Base-by-base conservation (phyloP, 1,284 basidiomycete species). In the Tilletia horrida region DNA sequence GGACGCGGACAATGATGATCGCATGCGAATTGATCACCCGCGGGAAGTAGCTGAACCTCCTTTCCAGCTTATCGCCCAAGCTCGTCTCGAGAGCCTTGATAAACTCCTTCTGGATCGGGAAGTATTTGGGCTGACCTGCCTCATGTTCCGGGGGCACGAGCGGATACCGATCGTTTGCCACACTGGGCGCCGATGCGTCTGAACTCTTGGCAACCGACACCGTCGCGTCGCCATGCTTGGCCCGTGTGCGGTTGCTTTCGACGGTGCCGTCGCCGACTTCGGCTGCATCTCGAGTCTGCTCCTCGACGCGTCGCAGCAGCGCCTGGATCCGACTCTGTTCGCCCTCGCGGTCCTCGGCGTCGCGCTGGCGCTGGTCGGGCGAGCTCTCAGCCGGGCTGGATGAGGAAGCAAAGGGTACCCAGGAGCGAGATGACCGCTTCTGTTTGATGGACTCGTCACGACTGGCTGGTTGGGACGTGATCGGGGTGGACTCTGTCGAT, bases 11-110 rank as follows among this genome's bases (percentile, higher is more conserved):
- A 25, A 63, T 63, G 44, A 63, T 44, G 42, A 63, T 27, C 40
- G 61, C 23, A 40, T 63, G 61, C 61, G 61, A 35, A 25, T 63
- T 63, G 61, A 63, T n/a, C 11, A 63, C 61, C 4, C 29, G 9
- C 4, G 61, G 42, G 44, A 63, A 63, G 42, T 63, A 63, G 42
- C 35, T 40, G 16, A 47, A 11, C 42, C 40, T 31, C 8, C 61
- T 35, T 42, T 63, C 42, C 31, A 63, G 21, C 40, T 47, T 47
- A 40, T 3, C n/a, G 25, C 2, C 55, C 55, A 40, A 59, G 27
- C 27, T 29, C 29, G 55, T 18, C 29, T 59, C 27, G 29, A 59
- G 23, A 8, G 18, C 14, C 27, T 31, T 27, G 29, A 59, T 59
- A 25, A 59, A 31, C 9, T 35, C 9, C 55, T 31, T 35, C 31